phyloP scores from a whole-genome alignment of 2,329 filamentous ascomycete species.

The Paraphaeosphaeria sporulosa region DNA sequence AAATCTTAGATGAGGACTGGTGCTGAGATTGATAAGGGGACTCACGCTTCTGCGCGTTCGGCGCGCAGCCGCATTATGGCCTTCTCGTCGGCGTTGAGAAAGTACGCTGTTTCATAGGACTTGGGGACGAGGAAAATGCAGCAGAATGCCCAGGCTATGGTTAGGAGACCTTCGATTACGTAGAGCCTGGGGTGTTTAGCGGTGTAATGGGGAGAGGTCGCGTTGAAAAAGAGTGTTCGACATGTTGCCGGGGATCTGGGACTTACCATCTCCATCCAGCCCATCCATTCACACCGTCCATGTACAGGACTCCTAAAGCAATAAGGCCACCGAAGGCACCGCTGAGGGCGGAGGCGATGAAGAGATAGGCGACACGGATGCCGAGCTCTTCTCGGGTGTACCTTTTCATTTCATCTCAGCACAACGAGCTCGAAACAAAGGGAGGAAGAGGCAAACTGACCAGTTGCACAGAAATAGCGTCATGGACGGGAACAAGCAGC shows the following conservation, averaged over 20 bases:
- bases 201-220: neutral
- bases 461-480: conserved; percentile 20
- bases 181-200: conserved; percentile 29
- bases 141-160: conserved; percentile 35
- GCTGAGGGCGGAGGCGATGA: conserved; percentile 36
- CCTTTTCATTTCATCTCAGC: conserved; percentile 23
- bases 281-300: conserved; percentile 36
- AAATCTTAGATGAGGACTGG: too few relatives aligned
- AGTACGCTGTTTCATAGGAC: conserved; percentile 43
- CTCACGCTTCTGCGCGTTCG: conserved; percentile 37
- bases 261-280: conserved; percentile 38
- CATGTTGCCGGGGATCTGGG: neutral
- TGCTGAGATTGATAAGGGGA: too few relatives aligned
- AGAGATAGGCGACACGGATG: conserved; percentile 38
- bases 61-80: conserved; percentile 38
- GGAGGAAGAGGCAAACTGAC: neutral
- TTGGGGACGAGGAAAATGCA: conserved; percentile 44
- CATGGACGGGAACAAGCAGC: conserved; percentile 43
- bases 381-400: conserved; percentile 42
- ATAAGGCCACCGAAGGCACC: conserved; percentile 40
- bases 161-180: conserved; percentile 42
- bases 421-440: neutral
- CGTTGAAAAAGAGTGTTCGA: neutral
- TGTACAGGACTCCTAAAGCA: conserved; percentile 39
- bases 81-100: conserved; percentile 40